phyloP scores from a whole-genome alignment of 257 asterid species.

The Solanum pinnatisectum region DNA sequence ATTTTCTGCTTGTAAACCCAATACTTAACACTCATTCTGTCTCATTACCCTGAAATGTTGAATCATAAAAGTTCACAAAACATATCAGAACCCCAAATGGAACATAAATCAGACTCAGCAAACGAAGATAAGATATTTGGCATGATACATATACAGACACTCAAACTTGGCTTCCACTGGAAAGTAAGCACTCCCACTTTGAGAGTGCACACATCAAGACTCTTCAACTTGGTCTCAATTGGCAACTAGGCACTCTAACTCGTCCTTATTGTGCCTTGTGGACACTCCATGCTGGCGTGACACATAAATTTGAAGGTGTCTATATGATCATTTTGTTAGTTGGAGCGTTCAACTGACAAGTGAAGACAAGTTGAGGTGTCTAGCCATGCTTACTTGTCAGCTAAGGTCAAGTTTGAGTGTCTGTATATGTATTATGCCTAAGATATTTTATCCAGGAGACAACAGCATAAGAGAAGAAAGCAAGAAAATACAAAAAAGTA shows the following conservation, averaged over 20 bases:
- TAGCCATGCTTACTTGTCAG: background rate
- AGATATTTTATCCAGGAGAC: background rate
- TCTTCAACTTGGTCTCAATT: background rate
- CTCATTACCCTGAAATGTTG: constrained; percentile 36
- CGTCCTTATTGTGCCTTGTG: background rate
- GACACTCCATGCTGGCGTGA: background rate
- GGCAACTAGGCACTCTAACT: background rate
- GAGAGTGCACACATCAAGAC: background rate
- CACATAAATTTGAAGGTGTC: background rate
- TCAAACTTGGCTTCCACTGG: background rate
- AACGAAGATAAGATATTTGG: background rate
- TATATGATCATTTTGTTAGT: background rate
- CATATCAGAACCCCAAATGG: background rate
- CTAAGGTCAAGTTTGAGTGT: background rate
- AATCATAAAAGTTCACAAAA: constrained; percentile 8
- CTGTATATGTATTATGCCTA: background rate
- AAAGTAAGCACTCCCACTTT: background rate
- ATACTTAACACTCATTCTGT: constrained; percentile 66
- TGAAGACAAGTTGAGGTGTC: background rate
- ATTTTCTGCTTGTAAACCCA: constrained; percentile 58
- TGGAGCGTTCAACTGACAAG: background rate
- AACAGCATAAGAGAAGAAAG: background rate
- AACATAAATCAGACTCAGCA: background rate
- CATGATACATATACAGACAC: background rate
- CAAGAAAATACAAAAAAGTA: background rate